Evolutionary conservation across 306 rosid species (phyloP), one percentile per base, ranked within the genome.

Genomic region (Carpinus fangiana): DNA sequence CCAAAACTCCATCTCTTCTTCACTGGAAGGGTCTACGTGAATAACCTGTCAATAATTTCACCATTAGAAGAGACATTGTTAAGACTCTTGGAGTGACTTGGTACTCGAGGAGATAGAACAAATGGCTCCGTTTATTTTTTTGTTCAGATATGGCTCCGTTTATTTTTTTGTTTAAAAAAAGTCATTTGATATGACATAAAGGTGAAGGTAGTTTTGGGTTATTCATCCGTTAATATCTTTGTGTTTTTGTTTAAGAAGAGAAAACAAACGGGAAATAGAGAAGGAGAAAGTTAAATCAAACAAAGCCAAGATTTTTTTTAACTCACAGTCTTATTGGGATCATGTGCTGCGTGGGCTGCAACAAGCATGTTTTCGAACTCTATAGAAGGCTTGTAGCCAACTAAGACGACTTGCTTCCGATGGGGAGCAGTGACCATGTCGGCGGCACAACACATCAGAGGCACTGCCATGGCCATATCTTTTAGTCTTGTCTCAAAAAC

Each of bases 371-470:
- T 76, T 76, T 90, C 91, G 51, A 92, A 89, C 79, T 89, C 89
- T 12, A 60, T 71, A 6, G 78, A 80, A 26, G 77, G 75, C 82
- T 82, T 89, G 65, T 82, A 88, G 73, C 97, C 98, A 14, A 92
- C 93, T 79, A 94, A 78, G 55, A 94, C 97, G 70, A 90, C 86
- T 79, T 94, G 95, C 89, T 87, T 92, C 36, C 89, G 62, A 7
- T 89, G 88, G 70, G 93, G 88, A 51, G 78, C 87, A 21, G 76
- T 60, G 65, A 90, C 84, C 97, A 94, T 89, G 87, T 89, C 91
- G 7, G 91, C 92, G 2, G 95, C 97, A 83, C 93, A 92, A 76
- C 98, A 94, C 98, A 94, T 90, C 80, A 94, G 87, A n/a, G 98
- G 98, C 78, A 94, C 97, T 28, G 98, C 97, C 98, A 90, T 83